Percentiles rank a stretch among this genome's conserved stretches.
Evolutionary conservation across 176 grass and related monocot genomes (phyloP).

Genomic region (Cenchrus purpureus): DNA sequence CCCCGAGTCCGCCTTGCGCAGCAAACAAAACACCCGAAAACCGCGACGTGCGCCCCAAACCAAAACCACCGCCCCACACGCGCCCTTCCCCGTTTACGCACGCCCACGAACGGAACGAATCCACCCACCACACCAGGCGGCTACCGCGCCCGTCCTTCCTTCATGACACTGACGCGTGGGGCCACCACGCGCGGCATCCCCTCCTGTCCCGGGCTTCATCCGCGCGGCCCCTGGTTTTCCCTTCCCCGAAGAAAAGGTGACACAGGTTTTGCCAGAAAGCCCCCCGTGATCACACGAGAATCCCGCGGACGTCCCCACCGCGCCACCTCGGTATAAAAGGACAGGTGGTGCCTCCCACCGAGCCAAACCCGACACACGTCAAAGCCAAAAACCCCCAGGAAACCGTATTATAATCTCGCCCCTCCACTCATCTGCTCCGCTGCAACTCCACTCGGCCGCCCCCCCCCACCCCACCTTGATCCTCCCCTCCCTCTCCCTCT

Average conservation of each 20-base stretch:
- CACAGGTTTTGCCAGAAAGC: background rate
- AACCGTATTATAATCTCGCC: background rate
- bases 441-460: background rate
- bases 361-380: constrained; percentile 34
- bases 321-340: constrained; percentile 45
- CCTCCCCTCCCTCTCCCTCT: background rate
- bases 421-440: background rate
- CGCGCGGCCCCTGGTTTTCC: constrained; percentile 40
- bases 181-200: background rate
- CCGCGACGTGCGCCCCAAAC: constrained; percentile 51
- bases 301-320: background rate
- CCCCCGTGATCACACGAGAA: background rate
- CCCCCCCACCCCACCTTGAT: background rate
- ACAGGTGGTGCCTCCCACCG: constrained; percentile 24
- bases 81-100: background rate
- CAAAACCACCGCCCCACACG: background rate
- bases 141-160: background rate
- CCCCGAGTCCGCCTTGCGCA: constrained; percentile 9
- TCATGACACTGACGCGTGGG: background rate
- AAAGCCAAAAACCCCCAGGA: constrained; percentile 7
- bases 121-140: background rate
- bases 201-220: background rate
- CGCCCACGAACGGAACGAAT: background rate
- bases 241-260: background rate
- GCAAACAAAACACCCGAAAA: constrained; percentile 44